These are phyloP conservation scores for Phellopilus nigrolimitatus DNA, from an alignment of 1,284 basidiomycete genomes.

Conservation along the genomic window DNA sequence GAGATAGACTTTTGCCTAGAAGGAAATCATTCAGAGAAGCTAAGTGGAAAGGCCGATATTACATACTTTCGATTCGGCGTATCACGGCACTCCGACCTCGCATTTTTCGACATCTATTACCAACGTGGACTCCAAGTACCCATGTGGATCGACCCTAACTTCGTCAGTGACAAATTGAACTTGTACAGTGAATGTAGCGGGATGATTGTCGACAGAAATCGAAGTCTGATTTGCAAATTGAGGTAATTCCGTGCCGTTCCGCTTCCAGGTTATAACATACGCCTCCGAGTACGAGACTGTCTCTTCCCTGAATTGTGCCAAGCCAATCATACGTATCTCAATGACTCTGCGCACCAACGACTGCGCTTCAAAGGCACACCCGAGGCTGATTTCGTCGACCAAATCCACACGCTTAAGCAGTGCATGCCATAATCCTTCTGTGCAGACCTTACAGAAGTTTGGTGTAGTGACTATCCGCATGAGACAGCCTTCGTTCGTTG, in stretches of 20 bases:
- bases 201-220: conserved; percentile 5
- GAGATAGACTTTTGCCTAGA: no score
- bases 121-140: conserved; percentile 2
- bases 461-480: conserved; percentile 73
- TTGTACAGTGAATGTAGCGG: conserved; percentile 7
- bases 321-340: conserved; percentile 46
- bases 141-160: conserved; percentile 12
- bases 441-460: conserved; percentile 74
- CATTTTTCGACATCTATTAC: conserved; percentile 1
- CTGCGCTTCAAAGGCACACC: conserved; percentile 28
- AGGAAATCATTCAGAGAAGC: no score
- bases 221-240: conserved; percentile 8
- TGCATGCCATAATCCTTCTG: conserved; percentile 67
- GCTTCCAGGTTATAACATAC: conserved; percentile 10
- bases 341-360: conserved; percentile 27
- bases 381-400: conserved; percentile 47
- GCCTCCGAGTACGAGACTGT: background rate
- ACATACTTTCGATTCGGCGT: background rate
- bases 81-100: background rate
- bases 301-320: conserved; percentile 48
- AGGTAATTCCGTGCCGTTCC: conserved; percentile 2
- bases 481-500: conserved; percentile 80
- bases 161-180: conserved; percentile 14
- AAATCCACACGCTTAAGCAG: conserved; percentile 55
- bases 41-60: no score